These are phyloP conservation scores for Aspergillus funiculosus DNA, from an alignment of 495 filamentous ascomycete genomes.

Conservation along the genomic window DNA sequence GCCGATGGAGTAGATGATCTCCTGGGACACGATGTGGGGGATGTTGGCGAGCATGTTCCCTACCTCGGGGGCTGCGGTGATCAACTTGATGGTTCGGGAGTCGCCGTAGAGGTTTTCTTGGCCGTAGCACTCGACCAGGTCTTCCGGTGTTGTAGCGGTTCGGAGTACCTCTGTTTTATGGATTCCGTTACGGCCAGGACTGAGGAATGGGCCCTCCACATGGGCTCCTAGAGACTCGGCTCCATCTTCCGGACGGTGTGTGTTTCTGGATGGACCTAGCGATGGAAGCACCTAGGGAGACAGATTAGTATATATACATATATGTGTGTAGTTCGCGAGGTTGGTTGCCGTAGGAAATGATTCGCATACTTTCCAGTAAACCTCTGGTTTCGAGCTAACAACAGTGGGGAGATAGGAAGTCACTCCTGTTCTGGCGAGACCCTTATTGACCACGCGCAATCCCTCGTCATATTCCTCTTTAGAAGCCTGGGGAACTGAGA, in stretches of 20 bases:
- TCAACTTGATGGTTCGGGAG: slow-evolving; percentile 55
- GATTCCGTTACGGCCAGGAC: slow-evolving; percentile 63
- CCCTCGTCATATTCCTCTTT: slow-evolving; percentile 59
- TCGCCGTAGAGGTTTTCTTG: slow-evolving; percentile 46
- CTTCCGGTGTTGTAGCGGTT: slow-evolving; percentile 42
- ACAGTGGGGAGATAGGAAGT: slow-evolving; percentile 80
- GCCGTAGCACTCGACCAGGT: slow-evolving; percentile 67
- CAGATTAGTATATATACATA: background rate
- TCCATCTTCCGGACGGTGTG: slow-evolving; percentile 48
- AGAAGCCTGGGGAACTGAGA: slow-evolving; percentile 64
- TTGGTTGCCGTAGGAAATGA: too few relatives aligned
- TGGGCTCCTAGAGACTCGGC: slow-evolving; percentile 80
- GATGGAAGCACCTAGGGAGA: slow-evolving; percentile 58
- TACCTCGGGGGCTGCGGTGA: slow-evolving; percentile 77
- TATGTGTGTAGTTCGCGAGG: background rate
- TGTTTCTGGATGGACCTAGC: slow-evolving; percentile 58
- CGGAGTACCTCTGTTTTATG: slow-evolving; percentile 62
- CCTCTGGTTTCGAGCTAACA: slow-evolving; percentile 56
- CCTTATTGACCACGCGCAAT: slow-evolving; percentile 59
- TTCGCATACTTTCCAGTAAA: slow-evolving; percentile 61
- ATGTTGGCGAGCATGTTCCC: slow-evolving; percentile 58
- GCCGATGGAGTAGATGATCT: slow-evolving; percentile 69
- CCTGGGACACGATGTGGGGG: slow-evolving; percentile 49
- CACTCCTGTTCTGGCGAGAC: slow-evolving; percentile 67
- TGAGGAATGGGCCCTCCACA: slow-evolving; percentile 79